Evolutionary conservation across 1,139 yeast species (phyloP), one percentile per base, ranked within the genome.

Genomic region (Saccharomyces hybrid): DNA sequence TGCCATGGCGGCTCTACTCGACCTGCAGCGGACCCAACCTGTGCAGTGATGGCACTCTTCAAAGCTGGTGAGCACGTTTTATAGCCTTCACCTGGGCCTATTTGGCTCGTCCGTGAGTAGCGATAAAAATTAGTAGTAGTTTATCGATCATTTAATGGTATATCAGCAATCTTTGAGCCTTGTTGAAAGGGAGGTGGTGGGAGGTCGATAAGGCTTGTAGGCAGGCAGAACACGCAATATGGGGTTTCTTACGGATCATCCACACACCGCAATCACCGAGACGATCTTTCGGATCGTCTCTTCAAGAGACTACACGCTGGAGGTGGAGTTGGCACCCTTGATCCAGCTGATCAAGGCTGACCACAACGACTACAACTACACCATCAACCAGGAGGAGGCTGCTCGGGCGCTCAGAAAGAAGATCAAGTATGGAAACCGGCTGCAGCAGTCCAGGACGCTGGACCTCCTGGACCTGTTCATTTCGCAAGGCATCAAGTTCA

Each of bases 321-420:
- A 77, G 50, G 68, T 73, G 26, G 79, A 76, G 56, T 60, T 76
- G 28, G 70, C 68, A 9, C 67, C 64, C 25, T 54, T 73, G 38
- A 58, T 71, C 3, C 68, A 67, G 25, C 56, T 69, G 20, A 72
- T 73, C 48, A 66, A 65, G 51, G 57, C 66, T 25, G 61, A 59
- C 6, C 34, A 51, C 28, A 55, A 54, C 14, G 62, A 64, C 9
- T 59, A 61, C 28, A 59, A 56, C 27, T 61, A 60, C 25, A 53
- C 57, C 5, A 56, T 57, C 27, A 68, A 67, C 52, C 69, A 68
- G 53, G 57, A 57, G 9, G 98, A 91, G 69, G 95, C 96, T 1
- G 97, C 97, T 0, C 76, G 98, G 52, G 95, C 96, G 0, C 75
- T 93, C 41, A 78, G 99, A 53, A 93, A 93, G 74, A 83, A 84